Base-by-base conservation (phyloP, 495 filamentous ascomycete species). In the Lepraria neglecta region DNA sequence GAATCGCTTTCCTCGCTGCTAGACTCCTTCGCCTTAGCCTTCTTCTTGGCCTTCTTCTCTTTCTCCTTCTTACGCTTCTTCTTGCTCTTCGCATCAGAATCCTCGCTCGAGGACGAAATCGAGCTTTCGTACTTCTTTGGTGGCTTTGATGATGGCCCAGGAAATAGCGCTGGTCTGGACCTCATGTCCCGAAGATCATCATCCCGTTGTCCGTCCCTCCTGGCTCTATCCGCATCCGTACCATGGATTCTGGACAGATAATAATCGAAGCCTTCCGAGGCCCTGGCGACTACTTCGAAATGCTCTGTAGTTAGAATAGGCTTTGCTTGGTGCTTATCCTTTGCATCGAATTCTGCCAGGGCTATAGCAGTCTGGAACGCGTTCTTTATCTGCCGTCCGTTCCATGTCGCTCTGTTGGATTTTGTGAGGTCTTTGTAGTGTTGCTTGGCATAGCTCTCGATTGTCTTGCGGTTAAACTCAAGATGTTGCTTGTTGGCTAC, bases 341-440 rank as follows among this genome's bases (percentile, higher is more conserved):
- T 59, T 31, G 19, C 42, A 38, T 65, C 56, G 17, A 60, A 65
- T 50, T 70, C 67, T 3, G 65, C 68, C 3, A 73, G 59, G 5
- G 70, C 61, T 15, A 69, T 63, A 11, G 70, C 68, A 0, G 70
- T 69, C 56, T 73, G 71, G 51, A 68, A 73, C 9, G 71, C 71
- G 33, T 74, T 74, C 1, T 70, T 64, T 28, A 74, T 69, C 19
- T 73, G 67, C 24, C 67, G 63, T 27, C 70, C 69, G 48, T 69
- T 69, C 67, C 65, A 65, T 14, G 65, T 54, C 17, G 51, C n/a
- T 33, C 51, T 33, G 14, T 14, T 11, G 28, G 24, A 51, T 70
- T 54, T 21, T 43, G 57, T 21, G 17, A 64, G 45, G 5, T 48
- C 58, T 17, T 48, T 53, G 55, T 62, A 67, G 28, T 67, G 62